These are phyloP conservation scores for Piper longum DNA, from an alignment of 164 flowering plant genomes.

Conservation along the genomic window DNA sequence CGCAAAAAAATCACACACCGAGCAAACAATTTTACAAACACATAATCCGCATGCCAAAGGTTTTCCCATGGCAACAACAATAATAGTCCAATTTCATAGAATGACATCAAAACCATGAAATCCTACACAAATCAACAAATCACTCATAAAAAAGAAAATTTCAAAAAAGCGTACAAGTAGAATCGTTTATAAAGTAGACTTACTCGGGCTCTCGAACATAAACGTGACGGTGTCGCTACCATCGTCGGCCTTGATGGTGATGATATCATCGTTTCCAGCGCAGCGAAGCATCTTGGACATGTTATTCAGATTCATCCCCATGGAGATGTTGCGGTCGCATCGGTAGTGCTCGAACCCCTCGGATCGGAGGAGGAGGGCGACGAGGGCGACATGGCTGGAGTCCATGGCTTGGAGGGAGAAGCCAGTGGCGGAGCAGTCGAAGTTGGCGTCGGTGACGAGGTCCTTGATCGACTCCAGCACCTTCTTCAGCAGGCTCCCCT, in stretches of 20 bases:
- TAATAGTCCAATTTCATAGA: too few relatives aligned
- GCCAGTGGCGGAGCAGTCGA: constrained; percentile 46
- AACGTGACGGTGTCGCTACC: constrained; percentile 32
- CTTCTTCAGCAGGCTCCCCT: constrained; percentile 40
- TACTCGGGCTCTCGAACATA: constrained; percentile 47
- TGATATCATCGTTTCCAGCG: constrained; percentile 36
- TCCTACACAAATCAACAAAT: too few relatives aligned
- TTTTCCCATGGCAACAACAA: too few relatives aligned
- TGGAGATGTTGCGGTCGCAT: constrained; percentile 34
- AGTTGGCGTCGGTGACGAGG: constrained; percentile 40
- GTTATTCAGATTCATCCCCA: constrained; percentile 44
- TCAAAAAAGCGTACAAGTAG: not conserved
- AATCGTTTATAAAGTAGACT: not conserved
- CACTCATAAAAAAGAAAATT: not conserved
- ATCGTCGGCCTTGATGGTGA: constrained; percentile 42
- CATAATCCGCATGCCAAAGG: too few relatives aligned
- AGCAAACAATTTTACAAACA: too few relatives aligned
- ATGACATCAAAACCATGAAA: too few relatives aligned
- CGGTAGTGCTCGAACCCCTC: constrained; percentile 51
- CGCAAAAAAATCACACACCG: too few relatives aligned
- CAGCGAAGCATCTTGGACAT: constrained; percentile 40
- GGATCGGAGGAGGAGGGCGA: constrained; percentile 35
- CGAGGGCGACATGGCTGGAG: constrained; percentile 44
- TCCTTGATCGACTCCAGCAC: constrained; percentile 38
- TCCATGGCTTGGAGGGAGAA: constrained; percentile 52